Conservation (phyloP, 129 eudicot species). For the Dittrichia graveolens region DNA sequence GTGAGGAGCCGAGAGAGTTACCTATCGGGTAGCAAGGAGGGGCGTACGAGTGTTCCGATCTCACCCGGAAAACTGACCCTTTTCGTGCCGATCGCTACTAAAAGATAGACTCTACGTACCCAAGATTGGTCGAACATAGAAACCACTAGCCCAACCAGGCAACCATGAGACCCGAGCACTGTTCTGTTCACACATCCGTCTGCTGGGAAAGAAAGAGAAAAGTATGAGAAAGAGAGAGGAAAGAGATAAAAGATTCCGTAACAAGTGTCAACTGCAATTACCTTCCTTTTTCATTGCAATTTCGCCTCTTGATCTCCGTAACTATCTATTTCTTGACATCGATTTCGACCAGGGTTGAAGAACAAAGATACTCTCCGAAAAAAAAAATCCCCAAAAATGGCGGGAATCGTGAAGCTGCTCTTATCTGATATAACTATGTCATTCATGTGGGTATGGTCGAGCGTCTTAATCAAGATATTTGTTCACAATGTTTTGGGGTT, state of each 20-base stretch:
- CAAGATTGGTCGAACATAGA: too few relatives aligned
- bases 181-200: not conserved
- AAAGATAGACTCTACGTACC: too few relatives aligned
- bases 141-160: too few relatives aligned
- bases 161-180: too few relatives aligned
- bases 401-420: slow-evolving; percentile 32
- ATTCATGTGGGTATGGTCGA: slow-evolving; percentile 91
- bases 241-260: slow-evolving; percentile 13
- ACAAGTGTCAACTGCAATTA: slow-evolving; percentile 22
- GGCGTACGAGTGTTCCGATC: too few relatives aligned
- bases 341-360: not conserved
- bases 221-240: slow-evolving; percentile 12
- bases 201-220: not conserved
- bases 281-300: not conserved
- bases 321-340: not conserved
- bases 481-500: slow-evolving; percentile 51
- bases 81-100: too few relatives aligned
- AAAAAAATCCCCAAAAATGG: slow-evolving; percentile 27
- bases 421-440: slow-evolving; percentile 63
- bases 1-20: too few relatives aligned
- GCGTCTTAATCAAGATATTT: slow-evolving; percentile 59
- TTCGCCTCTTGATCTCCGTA: slow-evolving; percentile 17
- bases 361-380: not conserved
- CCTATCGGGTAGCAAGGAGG: too few relatives aligned
- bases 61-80: too few relatives aligned